Evolutionary conservation across 1,139 yeast genomes (phyloP), one percentile per base, ranked within the genome.

Genomic region (Hansenula sp.): DNA sequence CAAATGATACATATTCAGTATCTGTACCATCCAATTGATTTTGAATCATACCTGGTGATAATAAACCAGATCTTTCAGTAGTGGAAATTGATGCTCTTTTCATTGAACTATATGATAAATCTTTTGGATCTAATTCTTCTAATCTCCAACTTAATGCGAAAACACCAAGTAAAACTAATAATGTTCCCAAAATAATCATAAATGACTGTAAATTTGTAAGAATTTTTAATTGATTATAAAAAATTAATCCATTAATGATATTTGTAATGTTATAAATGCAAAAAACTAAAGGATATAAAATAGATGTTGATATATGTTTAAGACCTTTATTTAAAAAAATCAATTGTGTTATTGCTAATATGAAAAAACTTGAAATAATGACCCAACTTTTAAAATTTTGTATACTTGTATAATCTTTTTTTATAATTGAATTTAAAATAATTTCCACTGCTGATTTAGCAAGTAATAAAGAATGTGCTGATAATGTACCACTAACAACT

Each of bases 401-500:
- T 16, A 57, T 42, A 18, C 52, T 53, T 4, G 38, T 33, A 19
- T 45, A 40, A 31, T 46, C 55, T 8, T 62, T 59, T 40, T 64
- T 64, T 16, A 71, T 33, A 14, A 79, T 62, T 1, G 77, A 68
- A 36, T 66, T 70, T 3, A 79, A 57, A 5, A 82, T 60, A 17
- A 84, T 77, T 53, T 87, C 95, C 14, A 88, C 84, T 0, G 87
- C 74, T 2, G 90, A 79, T 60, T 89, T 89, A 24, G 96, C 96
- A 65, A 87, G 75, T 39, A 89, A 69, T 42, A 89, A 73, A 1
- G 95, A 85, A 57, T 87, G 95, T 0, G 96, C 95, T 0, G 95
- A 84, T 38, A 88, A 66, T 0, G 83, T 76, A 2, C 96, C 96
- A 35, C 90, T 81, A 3, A 82, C 67, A 14, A 80, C 59, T 2